Evolutionary conservation across 2,329 filamentous ascomycete species (phyloP).

Genomic region (Scortechinia acanthostroma): DNA sequence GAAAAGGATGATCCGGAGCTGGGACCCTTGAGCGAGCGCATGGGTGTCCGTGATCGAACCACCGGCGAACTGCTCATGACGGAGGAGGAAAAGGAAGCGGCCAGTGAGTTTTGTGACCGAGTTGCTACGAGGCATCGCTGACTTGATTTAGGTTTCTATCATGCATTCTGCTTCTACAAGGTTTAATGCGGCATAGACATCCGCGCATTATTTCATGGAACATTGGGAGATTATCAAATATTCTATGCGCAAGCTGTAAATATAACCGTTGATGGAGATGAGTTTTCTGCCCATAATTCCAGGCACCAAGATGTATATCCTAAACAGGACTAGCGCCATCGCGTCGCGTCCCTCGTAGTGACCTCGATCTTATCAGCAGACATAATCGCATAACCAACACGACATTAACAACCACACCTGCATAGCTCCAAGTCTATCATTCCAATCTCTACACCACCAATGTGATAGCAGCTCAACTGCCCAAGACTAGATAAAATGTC

Average conservation of each 20-base stretch:
- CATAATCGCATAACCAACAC: not conserved
- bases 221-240: not conserved
- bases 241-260: not conserved
- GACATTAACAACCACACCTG: too few relatives aligned
- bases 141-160: constrained; percentile 56
- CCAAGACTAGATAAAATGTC: not conserved
- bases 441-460: not conserved
- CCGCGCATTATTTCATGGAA: too few relatives aligned
- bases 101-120: constrained; percentile 22
- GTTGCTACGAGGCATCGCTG: not conserved
- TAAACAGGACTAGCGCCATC: not conserved
- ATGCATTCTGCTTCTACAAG: constrained; percentile 96
- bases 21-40: constrained; percentile 83
- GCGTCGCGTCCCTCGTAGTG: not conserved
- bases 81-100: constrained; percentile 86
- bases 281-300: not conserved
- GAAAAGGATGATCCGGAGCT: constrained; percentile 80
- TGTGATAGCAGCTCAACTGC: not conserved
- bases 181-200: constrained; percentile 58
- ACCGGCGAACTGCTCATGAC: constrained; percentile 65
- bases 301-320: not conserved
- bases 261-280: too few relatives aligned
- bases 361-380: not conserved
- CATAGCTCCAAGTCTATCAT: too few relatives aligned
- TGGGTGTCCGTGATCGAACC: constrained; percentile 76